phyloP scores from a whole-genome alignment of 179 eudicot species.

The Dionaea muscipula region DNA sequence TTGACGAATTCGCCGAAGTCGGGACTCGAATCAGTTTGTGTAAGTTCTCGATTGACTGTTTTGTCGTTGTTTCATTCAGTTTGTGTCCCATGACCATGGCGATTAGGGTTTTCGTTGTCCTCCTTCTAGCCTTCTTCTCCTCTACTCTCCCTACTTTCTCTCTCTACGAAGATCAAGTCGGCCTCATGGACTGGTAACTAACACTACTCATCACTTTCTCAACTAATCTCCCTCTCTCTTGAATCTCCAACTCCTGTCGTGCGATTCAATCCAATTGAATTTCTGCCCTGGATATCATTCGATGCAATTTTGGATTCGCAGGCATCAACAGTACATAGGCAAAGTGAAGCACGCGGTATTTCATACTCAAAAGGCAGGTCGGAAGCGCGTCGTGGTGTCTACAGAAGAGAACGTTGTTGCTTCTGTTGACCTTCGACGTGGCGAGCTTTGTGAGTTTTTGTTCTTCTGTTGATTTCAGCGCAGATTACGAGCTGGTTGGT shows the following conservation, averaged over 20 bases:
- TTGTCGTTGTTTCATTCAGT: no score
- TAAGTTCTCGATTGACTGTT: no score
- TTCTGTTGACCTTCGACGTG: constrained; percentile 91
- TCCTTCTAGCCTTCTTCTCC: constrained; percentile 27
- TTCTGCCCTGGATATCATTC: no score
- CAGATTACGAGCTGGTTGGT: background rate
- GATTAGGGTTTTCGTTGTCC: constrained; percentile 50
- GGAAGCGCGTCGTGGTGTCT: constrained; percentile 89
- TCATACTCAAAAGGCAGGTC: constrained; percentile 85
- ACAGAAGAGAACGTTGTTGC: constrained; percentile 83
- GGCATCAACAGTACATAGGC: constrained; percentile 95
- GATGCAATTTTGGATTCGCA: constrained; percentile 19
- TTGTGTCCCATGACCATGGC: constrained; percentile 62
- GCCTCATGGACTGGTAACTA: constrained; percentile 82
- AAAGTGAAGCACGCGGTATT: constrained; percentile 85
- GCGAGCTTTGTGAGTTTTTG: constrained; percentile 65
- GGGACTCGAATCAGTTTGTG: no score
- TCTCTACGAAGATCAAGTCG: constrained; percentile 91
- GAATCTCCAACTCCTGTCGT: constrained; percentile 1
- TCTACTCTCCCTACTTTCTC: constrained; percentile 29
- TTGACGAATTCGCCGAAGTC: no score
- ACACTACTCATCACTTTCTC: background rate
- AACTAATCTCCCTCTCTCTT: background rate
- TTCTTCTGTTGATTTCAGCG: background rate
- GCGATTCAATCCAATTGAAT: background rate